phyloP scores from a whole-genome alignment of 1,284 basidiomycete species.

The Moesziomyces sp. region DNA sequence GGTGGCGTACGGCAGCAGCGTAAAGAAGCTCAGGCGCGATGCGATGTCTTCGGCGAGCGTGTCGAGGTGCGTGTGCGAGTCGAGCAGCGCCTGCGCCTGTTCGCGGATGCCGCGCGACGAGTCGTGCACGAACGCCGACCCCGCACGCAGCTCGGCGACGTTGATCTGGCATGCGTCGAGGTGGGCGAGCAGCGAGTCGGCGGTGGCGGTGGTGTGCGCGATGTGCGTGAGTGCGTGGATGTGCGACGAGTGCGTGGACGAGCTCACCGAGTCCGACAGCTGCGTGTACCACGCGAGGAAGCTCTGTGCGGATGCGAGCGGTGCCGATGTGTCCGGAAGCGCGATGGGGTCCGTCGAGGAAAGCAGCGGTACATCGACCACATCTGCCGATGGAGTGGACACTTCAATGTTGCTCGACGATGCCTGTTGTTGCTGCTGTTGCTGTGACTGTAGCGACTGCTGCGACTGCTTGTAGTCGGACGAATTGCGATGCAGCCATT shows the following conservation, averaged over 20 bases:
- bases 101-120: conserved; percentile 56
- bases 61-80: conserved; percentile 53
- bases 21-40: conserved; percentile 61
- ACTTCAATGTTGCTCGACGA: neutral
- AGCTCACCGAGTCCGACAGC: conserved; percentile 46
- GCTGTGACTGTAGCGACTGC: conserved; percentile 3
- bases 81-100: conserved; percentile 54
- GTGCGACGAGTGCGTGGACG: conserved; percentile 50
- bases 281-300: conserved; percentile 54
- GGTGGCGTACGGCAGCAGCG: conserved; percentile 56
- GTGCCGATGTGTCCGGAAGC: conserved; percentile 27
- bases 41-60: conserved; percentile 43
- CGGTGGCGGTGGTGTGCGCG: conserved; percentile 35
- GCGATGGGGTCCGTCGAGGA: neutral
- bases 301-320: conserved; percentile 44
- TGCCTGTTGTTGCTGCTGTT: neutral
- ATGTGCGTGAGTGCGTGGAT: conserved; percentile 35
- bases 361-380: neutral
- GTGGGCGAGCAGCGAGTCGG: conserved; percentile 43
- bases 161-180: conserved; percentile 55
- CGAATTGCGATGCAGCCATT: conserved; percentile 48
- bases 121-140: conserved; percentile 58
- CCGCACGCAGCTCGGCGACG: conserved; percentile 57
- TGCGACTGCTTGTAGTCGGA: conserved; percentile 37
- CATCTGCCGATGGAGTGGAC: neutral